Percentiles rank a stretch among this genome's conserved stretches.
Evolutionary conservation across 1,139 yeast species (phyloP).

Genomic region (Kodamaea plutei): DNA sequence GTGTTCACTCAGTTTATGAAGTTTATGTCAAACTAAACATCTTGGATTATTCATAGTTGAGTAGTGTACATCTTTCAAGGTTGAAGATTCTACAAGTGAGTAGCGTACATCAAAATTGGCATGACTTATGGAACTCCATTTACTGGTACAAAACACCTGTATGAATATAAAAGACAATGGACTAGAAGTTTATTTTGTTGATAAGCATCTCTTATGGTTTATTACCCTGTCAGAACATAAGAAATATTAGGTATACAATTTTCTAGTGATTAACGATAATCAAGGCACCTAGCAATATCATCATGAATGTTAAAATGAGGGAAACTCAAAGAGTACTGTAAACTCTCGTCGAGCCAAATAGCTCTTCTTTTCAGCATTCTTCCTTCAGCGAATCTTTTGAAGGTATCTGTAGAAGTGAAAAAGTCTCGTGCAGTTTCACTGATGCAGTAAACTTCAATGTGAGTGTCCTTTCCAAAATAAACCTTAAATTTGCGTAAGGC

Average conservation of each 20-base stretch:
- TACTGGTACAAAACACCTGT: not conserved
- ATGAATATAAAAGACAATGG: too few relatives aligned
- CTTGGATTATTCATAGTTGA: too few relatives aligned
- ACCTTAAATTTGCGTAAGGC: slow-evolving; percentile 1
- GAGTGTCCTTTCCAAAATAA: not conserved
- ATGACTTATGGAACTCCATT: not conserved
- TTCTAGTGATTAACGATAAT: slow-evolving; percentile 1
- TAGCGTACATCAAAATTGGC: not conserved
- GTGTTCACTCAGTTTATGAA: too few relatives aligned
- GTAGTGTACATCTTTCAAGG: too few relatives aligned
- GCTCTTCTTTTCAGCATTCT: slow-evolving; percentile 1
- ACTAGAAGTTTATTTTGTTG: too few relatives aligned
- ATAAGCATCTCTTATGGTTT: too few relatives aligned
- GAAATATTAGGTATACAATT: too few relatives aligned
- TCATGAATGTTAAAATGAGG: slow-evolving; percentile 1
- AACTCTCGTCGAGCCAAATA: slow-evolving; percentile 2
- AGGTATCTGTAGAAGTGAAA: not conserved
- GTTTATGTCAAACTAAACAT: too few relatives aligned
- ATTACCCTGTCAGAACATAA: too few relatives aligned
- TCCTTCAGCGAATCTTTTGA: not conserved
- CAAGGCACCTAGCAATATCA: slow-evolving; percentile 1
- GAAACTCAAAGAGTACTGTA: slow-evolving; percentile 1
- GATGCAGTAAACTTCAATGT: slow-evolving; percentile 2
- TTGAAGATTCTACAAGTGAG: too few relatives aligned
- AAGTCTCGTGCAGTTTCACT: slow-evolving; percentile 2